Conservation (phyloP, 2,329 filamentous ascomycete species). For the Colletotrichum truncatum region DNA sequence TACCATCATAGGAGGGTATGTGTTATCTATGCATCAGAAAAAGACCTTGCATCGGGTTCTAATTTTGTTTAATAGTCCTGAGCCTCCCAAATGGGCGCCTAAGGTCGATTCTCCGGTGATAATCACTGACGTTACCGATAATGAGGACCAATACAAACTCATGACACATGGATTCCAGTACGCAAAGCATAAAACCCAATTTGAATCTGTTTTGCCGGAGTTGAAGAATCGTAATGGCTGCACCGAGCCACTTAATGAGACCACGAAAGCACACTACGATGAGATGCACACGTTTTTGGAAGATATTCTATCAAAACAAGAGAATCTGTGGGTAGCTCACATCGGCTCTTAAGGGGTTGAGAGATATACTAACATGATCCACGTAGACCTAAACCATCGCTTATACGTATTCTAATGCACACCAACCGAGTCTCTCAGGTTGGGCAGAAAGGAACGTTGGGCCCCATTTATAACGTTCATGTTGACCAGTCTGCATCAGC, state of each 20-base stretch:
- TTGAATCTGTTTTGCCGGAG: neutral
- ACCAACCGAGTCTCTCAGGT: neutral
- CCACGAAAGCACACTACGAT: neutral
- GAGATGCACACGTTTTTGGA: neutral
- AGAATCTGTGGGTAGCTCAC: neutral
- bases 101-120: neutral
- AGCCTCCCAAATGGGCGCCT: neutral
- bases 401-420: neutral
- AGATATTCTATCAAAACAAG: neutral
- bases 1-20: neutral
- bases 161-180: neutral
- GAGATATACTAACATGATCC: neutral
- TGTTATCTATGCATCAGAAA: neutral
- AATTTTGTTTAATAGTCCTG: neutral
- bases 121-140: neutral
- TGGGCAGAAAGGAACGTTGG: neutral
- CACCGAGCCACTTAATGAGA: neutral
- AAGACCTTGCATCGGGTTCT: neutral
- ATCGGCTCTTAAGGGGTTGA: neutral
- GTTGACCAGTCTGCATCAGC: neutral
- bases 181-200: neutral
- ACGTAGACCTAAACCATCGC: neutral
- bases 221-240: neutral
- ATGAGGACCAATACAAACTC: neutral
- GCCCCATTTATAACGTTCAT: neutral